Evolutionary conservation across 2,329 filamentous ascomycete genomes (phyloP), one percentile per base, ranked within the genome.

Genomic region (Apiospora marii): DNA sequence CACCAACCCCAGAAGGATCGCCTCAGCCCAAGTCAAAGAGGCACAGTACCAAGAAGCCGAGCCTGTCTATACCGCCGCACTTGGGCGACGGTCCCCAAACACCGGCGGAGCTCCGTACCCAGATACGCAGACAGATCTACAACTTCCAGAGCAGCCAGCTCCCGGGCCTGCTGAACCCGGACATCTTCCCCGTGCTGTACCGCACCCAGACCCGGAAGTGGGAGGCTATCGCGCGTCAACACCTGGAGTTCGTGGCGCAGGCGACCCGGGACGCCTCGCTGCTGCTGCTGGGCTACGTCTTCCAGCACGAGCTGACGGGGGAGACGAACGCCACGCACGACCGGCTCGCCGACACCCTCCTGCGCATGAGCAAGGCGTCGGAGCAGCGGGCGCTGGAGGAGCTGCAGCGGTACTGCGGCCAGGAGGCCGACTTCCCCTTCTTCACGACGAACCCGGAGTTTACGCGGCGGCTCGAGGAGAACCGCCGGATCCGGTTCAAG

Each of bases 141-240:
- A 70, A 74, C 0, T 82, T 80, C 44, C 77, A 80, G 43, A 78
- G 77, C 1, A 79, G 75, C 19, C 78, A 82, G 10, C 79, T 84
- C 0, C 77, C 79, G 0, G 81, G 81, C 0, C 73, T 83, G 10
- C 58, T 80, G 16, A 82, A 83, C 67, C 80, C 81, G 0, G 75
- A 78, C 0, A 76, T 83, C 0, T 77, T 82, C 24, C 76, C 74
- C 1, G 74, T 74, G 0, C 76, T 84, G 6, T 83, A 80, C 64
- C 74, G 72, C 30, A 74, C 74, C 34, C 82, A 83, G 67, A 81
- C 82, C 0, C 67, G 73, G 4, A 78, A 79, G n/a, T 84, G 82
- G 83, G 58, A 74, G 0, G 37, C 13, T 0, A 74, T 83, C 0
- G 77, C 80, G 0, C 46, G 73, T 4, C 3, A 64, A 0, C 79